phyloP scores from a whole-genome alignment of 805 yeast genomes.

The Priceomyces carsonii region DNA sequence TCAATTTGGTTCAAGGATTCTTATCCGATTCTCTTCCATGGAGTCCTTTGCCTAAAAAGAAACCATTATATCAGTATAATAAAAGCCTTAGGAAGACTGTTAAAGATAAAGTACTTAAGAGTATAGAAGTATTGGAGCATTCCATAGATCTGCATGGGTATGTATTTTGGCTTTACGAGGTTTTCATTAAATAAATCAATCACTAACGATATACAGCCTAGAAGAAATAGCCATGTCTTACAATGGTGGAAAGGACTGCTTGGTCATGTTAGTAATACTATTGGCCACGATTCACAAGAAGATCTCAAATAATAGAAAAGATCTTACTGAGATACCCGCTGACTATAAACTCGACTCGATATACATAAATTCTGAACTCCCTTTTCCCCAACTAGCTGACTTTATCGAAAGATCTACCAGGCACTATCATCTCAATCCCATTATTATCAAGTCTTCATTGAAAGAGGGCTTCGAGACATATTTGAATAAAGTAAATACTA shows the following conservation, averaged over 20 bases:
- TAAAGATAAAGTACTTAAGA: conserved; percentile 26
- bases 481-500: conserved; percentile 46
- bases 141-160: conserved; percentile 35
- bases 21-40: conserved; percentile 29
- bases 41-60: conserved; percentile 19
- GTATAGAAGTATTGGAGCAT: conserved; percentile 26
- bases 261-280: conserved; percentile 79
- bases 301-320: conserved; percentile 14
- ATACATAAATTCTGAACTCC: conserved; percentile 71
- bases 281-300: conserved; percentile 51
- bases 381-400: conserved; percentile 67
- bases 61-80: conserved; percentile 20
- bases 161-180: conserved; percentile 18
- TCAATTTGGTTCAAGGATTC: conserved; percentile 30
- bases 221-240: conserved; percentile 74
- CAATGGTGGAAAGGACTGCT: conserved; percentile 97
- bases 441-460: conserved; percentile 49
- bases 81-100: conserved; percentile 22
- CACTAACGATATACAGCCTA: conserved; percentile 25
- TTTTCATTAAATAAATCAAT: not conserved
- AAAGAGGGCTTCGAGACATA: conserved; percentile 70
- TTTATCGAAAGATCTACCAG: conserved; percentile 61
- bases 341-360: conserved; percentile 55
- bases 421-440: conserved; percentile 55
- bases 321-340: conserved; percentile 17